Percentiles rank a stretch among this genome's conserved stretches.
Conservation (phyloP, 768 basidiomycete genomes). For the Suillus bovinus region DNA sequence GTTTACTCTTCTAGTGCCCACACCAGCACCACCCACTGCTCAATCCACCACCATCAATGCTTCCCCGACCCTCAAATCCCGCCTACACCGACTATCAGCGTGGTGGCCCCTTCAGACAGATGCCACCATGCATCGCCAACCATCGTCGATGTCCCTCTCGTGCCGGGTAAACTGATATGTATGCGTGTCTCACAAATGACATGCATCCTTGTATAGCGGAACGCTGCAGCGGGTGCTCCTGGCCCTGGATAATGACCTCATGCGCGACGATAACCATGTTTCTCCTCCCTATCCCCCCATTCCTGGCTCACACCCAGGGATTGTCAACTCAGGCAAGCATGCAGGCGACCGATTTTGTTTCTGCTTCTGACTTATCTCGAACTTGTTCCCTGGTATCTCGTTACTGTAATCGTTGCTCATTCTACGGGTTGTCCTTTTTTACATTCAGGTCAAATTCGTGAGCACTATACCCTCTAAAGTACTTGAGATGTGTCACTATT, state of each 20-base stretch:
- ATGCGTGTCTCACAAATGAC: background rate
- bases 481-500: background rate
- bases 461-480: background rate
- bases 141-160: background rate
- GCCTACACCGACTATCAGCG: background rate
- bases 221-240: background rate
- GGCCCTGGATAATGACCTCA: background rate
- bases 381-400: background rate
- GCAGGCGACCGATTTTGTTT: background rate
- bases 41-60: background rate
- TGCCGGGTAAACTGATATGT: background rate
- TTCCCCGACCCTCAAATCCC: background rate
- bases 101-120: background rate
- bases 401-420: background rate
- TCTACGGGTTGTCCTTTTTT: background rate
- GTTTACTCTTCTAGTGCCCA: background rate
- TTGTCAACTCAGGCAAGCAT: background rate
- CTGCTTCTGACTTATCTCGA: slow-evolving; percentile 9
- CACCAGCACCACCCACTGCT: background rate
- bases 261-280: background rate
- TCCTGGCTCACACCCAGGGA: background rate
- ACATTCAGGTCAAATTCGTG: background rate
- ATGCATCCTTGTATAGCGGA: background rate
- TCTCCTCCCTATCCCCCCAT: background rate
- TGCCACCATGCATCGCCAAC: background rate